A percentile compares a stretch with the other conserved stretches of the same genome.
Conservation (phyloP, 1,284 basidiomycete species). For the Afroboletus lepidellus region DNA sequence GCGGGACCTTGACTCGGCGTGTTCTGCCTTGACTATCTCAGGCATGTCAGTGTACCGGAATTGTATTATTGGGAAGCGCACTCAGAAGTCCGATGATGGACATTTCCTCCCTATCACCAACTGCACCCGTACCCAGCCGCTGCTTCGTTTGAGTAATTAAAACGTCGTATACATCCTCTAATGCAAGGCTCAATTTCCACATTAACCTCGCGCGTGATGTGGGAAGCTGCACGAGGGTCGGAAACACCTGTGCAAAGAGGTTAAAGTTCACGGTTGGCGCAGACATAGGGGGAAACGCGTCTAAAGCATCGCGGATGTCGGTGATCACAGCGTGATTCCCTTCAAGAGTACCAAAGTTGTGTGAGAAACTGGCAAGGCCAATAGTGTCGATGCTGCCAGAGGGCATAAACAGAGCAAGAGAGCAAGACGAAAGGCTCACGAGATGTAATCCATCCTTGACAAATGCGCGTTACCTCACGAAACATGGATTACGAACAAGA, state of each 20-base stretch:
- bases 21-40: constrained; percentile 32
- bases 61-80: not conserved
- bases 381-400: constrained; percentile 29
- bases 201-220: constrained; percentile 38
- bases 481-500: not conserved
- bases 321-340: constrained; percentile 46
- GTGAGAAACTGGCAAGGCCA: constrained; percentile 56
- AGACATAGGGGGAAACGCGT: constrained; percentile 22
- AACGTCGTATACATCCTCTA: not conserved
- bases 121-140: not conserved
- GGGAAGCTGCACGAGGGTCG: constrained; percentile 43
- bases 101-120: not conserved
- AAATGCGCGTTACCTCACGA: not conserved
- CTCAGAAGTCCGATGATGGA: not conserved
- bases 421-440: constrained; percentile 32
- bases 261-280: constrained; percentile 34
- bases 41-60: not conserved
- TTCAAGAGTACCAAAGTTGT: constrained; percentile 27
- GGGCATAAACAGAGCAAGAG: constrained; percentile 2
- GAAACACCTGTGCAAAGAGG: constrained; percentile 43
- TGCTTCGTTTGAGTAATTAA: not conserved
- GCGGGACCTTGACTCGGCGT: constrained; percentile 38
- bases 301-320: constrained; percentile 40
- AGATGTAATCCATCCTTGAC: constrained; percentile 47
- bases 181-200: constrained; percentile 11